phyloP scores from a whole-genome alignment of 352 stramenopile species.

The Proteromonas lacertae region DNA sequence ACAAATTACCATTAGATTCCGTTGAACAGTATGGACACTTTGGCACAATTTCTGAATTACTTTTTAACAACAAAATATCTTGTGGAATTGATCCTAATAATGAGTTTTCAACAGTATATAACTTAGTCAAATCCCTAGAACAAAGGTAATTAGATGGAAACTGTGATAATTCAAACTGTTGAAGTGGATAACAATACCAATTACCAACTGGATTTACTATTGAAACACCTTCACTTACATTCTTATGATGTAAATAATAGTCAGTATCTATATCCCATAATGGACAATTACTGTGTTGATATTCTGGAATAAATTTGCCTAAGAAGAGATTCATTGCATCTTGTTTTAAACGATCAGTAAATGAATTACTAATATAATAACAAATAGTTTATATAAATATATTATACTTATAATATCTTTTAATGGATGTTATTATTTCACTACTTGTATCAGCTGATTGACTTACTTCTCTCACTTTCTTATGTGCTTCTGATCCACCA shows the following conservation, averaged over 20 bases:
- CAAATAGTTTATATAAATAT: slow-evolving; percentile 25
- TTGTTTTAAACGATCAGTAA: slow-evolving; percentile 85
- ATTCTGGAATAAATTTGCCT: slow-evolving; percentile 40
- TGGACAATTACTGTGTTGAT: slow-evolving; percentile 13
- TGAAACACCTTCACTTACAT: slow-evolving; percentile 15
- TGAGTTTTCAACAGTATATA: too few species aligned
- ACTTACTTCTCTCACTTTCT: not conserved
- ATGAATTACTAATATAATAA: slow-evolving; percentile 84
- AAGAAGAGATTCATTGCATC: slow-evolving; percentile 98
- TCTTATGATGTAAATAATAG: slow-evolving; percentile 41
- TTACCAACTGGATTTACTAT: too few species aligned
- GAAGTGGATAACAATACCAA: too few species aligned
- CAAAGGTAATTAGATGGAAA: too few species aligned
- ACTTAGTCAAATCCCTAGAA: too few species aligned
- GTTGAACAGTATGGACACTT: too few species aligned
- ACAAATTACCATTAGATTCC: too few species aligned
- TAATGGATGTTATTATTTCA: slow-evolving; percentile 85
- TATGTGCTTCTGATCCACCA: not conserved
- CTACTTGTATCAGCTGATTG: too few species aligned
- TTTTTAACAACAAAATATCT: too few species aligned
- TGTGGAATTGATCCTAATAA: too few species aligned
- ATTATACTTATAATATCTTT: slow-evolving; percentile 96
- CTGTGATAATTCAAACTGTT: too few species aligned
- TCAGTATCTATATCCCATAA: slow-evolving; percentile 40
- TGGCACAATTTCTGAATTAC: too few species aligned